A percentile compares a stretch with the other conserved stretches of the same genome.
These are phyloP conservation scores for Pyrrhoderma lamaoense DNA, from an alignment of 1,284 basidiomycete genomes.

Conservation along the genomic window DNA sequence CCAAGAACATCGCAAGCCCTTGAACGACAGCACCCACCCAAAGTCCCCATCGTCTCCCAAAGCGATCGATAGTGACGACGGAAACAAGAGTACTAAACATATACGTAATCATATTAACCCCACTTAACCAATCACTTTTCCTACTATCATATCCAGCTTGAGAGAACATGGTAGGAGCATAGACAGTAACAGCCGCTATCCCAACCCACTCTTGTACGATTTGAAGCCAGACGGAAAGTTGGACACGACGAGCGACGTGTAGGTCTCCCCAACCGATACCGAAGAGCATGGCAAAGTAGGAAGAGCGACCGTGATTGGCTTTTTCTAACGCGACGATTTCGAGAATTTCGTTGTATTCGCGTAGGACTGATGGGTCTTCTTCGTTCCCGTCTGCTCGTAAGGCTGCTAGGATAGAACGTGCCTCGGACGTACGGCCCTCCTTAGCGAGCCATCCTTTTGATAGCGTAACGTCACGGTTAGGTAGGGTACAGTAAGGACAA, in stretches of 20 bases:
- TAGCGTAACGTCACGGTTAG: background rate
- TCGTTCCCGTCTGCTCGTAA: constrained; percentile 25
- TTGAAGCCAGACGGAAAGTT: constrained; percentile 43
- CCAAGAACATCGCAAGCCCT: constrained; percentile 35
- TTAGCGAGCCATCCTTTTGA: constrained; percentile 38
- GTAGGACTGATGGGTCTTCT: constrained; percentile 17
- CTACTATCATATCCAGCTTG: constrained; percentile 38
- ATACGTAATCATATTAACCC: constrained; percentile 41
- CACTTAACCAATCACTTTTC: constrained; percentile 42
- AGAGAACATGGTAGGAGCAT: constrained; percentile 43
- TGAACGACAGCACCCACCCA: constrained; percentile 38
- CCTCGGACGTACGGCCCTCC: constrained; percentile 41
- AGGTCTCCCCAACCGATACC: constrained; percentile 36
- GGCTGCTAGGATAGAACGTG: constrained; percentile 34
- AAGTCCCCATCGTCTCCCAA: constrained; percentile 40
- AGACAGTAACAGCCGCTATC: constrained; percentile 46
- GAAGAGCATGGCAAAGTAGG: constrained; percentile 42
- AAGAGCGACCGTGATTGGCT: constrained; percentile 35
- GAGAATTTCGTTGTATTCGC: constrained; percentile 36
- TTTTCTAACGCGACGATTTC: constrained; percentile 37
- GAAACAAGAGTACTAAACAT: constrained; percentile 39
- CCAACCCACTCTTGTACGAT: constrained; percentile 48
- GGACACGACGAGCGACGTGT: constrained; percentile 40
- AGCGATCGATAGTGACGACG: constrained; percentile 40
- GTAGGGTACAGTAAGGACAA: background rate